Base-by-base conservation (phyloP, 164 flowering plant genomes). In the Kalanchoe fedtschenkoi region DNA sequence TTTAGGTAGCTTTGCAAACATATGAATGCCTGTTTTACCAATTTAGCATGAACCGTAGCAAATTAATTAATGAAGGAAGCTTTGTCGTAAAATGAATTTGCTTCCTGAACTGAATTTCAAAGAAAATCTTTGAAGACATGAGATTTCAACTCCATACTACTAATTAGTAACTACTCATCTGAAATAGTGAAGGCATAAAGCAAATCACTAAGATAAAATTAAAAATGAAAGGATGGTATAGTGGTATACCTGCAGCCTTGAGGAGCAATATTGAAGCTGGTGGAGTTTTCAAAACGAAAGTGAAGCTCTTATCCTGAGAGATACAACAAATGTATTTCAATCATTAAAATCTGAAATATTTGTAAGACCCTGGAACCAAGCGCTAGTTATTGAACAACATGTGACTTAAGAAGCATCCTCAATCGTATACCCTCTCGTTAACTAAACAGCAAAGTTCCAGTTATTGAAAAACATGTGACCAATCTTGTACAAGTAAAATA, bases 201-300 rank as follows among this genome's bases (percentile, higher is more conserved):
- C 6, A 26, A 51, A 5, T 7, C 5, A 24, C 32, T 51, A 11
- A 2, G 17, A 51, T 1, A 26, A 24, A n/a, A 13, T 0, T 51
- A 15, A 47, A 28, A 9, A 26, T 17, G 21, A 2, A 26, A 17
- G 21, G 34, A 63, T 42, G 22, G 28, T 39, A 47, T 42, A 41
- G 21, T 17, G 24, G 30, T 51, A 33, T 81, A 91, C 97, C 97
- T 71, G 96, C 95, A 29, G 97, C 97, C 77, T 91, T 91, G 30
- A 88, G 92, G 30, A 91, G 83, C 46, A 91, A 67, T 76, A 91
- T 96, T 9, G 97, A 91, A 41, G 97, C 97, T 44, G 96, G 96
- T 0, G 97, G 97, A 30, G 97, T 95, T 82, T 95, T 95, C 72
- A 95, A 70, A 69, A 91, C 65, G 64, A 95, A 91, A 46, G 99